Conservation (phyloP, 352 stramenopile species). For the Globisporangium nodosum region DNA sequence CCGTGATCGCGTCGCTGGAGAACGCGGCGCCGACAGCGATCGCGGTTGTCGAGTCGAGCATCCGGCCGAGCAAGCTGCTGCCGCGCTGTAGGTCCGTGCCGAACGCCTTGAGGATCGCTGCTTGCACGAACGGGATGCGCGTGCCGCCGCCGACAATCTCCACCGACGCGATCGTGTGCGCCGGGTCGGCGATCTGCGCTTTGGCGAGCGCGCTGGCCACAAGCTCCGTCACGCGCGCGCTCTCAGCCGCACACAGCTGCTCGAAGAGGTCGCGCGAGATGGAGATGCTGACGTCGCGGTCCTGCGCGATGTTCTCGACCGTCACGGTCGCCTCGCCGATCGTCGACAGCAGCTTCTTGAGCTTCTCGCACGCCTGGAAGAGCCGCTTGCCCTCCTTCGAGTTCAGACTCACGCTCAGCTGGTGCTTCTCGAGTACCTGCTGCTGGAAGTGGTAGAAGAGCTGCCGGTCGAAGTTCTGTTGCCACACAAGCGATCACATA, state of each 20-base stretch:
- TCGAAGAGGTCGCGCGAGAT: slow-evolving; percentile 72
- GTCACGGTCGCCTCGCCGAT: slow-evolving; percentile 73
- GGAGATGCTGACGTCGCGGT: slow-evolving; percentile 76
- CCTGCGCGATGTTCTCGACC: slow-evolving; percentile 79
- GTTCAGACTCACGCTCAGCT: slow-evolving; percentile 42
- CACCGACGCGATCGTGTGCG: slow-evolving; percentile 47
- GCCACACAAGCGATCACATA: not conserved
- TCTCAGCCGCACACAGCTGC: slow-evolving; percentile 48
- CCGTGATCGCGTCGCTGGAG: slow-evolving; percentile 19
- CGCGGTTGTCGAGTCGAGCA: slow-evolving; percentile 85
- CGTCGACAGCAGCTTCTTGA: slow-evolving; percentile 89
- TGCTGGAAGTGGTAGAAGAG: slow-evolving; percentile 80
- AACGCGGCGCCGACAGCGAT: slow-evolving; percentile 77
- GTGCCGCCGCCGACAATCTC: slow-evolving; percentile 90
- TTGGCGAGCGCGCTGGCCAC: slow-evolving; percentile 40
- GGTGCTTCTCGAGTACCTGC: slow-evolving; percentile 51
- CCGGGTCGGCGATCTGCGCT: slow-evolving; percentile 23
- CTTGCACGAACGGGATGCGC: slow-evolving; percentile 83
- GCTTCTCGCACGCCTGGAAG: slow-evolving; percentile 79
- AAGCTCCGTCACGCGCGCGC: slow-evolving; percentile 46
- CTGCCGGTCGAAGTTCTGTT: slow-evolving; percentile 57
- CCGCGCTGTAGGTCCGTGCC: slow-evolving; percentile 27
- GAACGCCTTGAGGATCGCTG: slow-evolving; percentile 64
- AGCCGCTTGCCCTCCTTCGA: slow-evolving; percentile 84
- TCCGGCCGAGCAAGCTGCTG: slow-evolving; percentile 59